These are phyloP conservation scores for Russula griseocarnosa DNA, from an alignment of 768 basidiomycete genomes.

Conservation along the genomic window DNA sequence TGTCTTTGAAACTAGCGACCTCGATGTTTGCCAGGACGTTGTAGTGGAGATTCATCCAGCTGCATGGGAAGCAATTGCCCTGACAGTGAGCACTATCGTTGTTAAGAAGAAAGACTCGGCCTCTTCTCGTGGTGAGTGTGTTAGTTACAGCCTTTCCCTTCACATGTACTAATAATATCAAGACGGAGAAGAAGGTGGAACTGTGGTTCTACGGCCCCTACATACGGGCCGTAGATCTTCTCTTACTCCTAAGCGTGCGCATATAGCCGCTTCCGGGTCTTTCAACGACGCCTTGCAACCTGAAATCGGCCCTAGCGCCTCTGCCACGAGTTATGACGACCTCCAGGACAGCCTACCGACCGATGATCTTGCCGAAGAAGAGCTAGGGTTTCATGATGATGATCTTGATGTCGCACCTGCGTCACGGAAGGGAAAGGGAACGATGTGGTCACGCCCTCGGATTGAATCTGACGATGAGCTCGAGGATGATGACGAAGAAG, in stretches of 20 bases:
- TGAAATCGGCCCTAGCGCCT: conserved; percentile 1
- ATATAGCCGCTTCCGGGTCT: neutral
- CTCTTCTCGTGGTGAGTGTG: conserved; percentile 4
- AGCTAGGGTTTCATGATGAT: conserved; percentile 17
- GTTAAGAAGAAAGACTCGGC: neutral
- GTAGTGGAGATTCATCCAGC: conserved; percentile 20
- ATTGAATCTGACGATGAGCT: conserved; percentile 22
- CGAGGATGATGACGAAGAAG: conserved; percentile 6
- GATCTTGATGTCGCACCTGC: conserved; percentile 7
- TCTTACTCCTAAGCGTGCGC: conserved; percentile 1
- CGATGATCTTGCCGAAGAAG: conserved; percentile 17
- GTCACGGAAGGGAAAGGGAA: conserved; percentile 10
- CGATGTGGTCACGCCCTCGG: conserved; percentile 9
- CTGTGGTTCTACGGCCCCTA: neutral
- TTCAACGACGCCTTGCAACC: conserved; percentile 4
- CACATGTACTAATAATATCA: neutral
- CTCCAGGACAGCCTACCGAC: conserved; percentile 10
- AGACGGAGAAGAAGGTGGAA: neutral
- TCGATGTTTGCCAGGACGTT: conserved; percentile 20
- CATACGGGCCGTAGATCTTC: neutral
- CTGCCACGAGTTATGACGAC: conserved; percentile 19
- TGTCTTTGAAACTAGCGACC: conserved; percentile 22
- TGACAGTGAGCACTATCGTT: conserved; percentile 11
- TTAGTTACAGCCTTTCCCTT: neutral
- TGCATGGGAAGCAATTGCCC: conserved; percentile 20